Conservation (phyloP, 768 basidiomycete genomes). For the Mycena filopes region DNA sequence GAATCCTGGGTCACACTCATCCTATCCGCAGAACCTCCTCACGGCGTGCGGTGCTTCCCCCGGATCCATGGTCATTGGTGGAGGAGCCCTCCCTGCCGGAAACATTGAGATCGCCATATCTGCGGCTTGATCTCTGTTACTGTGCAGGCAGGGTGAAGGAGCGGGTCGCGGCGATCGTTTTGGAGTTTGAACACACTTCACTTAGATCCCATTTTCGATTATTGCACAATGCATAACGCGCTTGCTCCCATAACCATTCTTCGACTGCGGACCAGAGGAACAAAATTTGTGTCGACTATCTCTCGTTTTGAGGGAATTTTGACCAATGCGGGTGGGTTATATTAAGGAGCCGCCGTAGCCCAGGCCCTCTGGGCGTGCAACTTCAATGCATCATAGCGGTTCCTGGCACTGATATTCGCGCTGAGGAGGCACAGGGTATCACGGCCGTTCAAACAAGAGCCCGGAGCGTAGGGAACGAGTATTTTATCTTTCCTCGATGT, state of each 20-base stretch:
- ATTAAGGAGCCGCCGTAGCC: too few relatives aligned
- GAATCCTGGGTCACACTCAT: not conserved
- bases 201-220: constrained; percentile 5
- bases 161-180: constrained; percentile 1
- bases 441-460: too few relatives aligned
- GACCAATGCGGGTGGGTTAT: too few relatives aligned
- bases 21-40: constrained; percentile 31
- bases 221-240: not conserved
- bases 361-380: too few relatives aligned
- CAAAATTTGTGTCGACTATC: too few relatives aligned
- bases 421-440: too few relatives aligned
- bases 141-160: not conserved
- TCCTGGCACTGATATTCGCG: too few relatives aligned
- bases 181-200: constrained; percentile 1
- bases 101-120: constrained; percentile 35
- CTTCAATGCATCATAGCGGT: too few relatives aligned
- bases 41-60: constrained; percentile 36
- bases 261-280: too few relatives aligned
- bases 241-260: constrained; percentile 5
- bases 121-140: constrained; percentile 20
- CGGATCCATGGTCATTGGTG: constrained; percentile 37
- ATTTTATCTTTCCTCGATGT: too few relatives aligned
- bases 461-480: too few relatives aligned
- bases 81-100: constrained; percentile 25
- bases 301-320: too few relatives aligned